Percentiles rank a stretch among this genome's conserved stretches.
Conservation (phyloP, 2,329 filamentous ascomycete genomes). For the Graphiopsis chlorocephala region DNA sequence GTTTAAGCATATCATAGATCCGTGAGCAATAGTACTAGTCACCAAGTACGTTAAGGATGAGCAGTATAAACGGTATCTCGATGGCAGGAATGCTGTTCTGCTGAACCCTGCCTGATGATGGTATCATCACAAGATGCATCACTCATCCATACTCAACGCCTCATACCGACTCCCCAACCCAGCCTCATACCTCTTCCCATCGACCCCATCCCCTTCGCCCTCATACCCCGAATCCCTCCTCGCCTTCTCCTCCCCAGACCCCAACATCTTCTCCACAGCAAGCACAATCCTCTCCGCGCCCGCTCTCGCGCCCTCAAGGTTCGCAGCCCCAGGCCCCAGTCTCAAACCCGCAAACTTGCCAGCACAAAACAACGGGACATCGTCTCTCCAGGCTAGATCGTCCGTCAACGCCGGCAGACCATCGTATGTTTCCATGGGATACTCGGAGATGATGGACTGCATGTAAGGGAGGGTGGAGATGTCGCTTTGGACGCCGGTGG, state of each 20-base stretch:
- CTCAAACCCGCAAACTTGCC: slow-evolving; percentile 66
- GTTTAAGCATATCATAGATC: too few relatives aligned
- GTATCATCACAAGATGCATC: too few relatives aligned
- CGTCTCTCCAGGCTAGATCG: slow-evolving; percentile 71
- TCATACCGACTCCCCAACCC: slow-evolving; percentile 45
- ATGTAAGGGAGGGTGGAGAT: slow-evolving; percentile 61
- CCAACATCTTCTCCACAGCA: slow-evolving; percentile 61
- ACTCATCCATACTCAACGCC: slow-evolving; percentile 26
- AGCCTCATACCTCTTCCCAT: slow-evolving; percentile 34
- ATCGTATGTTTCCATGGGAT: slow-evolving; percentile 61
- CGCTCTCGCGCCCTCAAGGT: slow-evolving; percentile 69
- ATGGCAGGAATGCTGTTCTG: too few relatives aligned
- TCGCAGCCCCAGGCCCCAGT: slow-evolving; percentile 69
- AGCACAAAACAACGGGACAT: slow-evolving; percentile 70
- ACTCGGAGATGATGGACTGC: slow-evolving; percentile 54
- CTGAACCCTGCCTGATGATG: too few relatives aligned
- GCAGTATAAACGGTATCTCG: too few relatives aligned
- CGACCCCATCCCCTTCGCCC: slow-evolving; percentile 24
- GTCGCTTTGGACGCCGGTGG: slow-evolving; percentile 68
- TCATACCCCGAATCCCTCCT: slow-evolving; percentile 20
- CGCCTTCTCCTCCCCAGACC: slow-evolving; percentile 19
- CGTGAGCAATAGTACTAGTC: too few relatives aligned
- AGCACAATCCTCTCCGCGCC: slow-evolving; percentile 72
- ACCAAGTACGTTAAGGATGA: too few relatives aligned
- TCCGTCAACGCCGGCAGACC: slow-evolving; percentile 73